These are phyloP conservation scores for Lactarius vividus DNA, from an alignment of 768 basidiomycete genomes.

Conservation along the genomic window DNA sequence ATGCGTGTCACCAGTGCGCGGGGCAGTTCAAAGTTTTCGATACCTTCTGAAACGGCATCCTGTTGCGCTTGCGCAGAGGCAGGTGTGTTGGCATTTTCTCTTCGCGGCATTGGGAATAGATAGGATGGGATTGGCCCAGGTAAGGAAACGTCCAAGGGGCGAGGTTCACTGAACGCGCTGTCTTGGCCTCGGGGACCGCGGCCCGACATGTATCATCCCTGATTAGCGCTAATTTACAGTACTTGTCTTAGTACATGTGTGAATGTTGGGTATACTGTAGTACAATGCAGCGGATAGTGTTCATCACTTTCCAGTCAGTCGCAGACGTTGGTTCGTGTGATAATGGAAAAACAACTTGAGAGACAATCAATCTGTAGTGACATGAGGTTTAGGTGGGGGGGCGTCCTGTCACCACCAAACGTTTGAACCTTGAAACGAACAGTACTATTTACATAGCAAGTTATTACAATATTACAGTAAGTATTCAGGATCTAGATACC, in stretches of 20 bases:
- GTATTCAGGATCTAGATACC: too few relatives aligned
- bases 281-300: background rate
- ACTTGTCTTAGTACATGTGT: background rate
- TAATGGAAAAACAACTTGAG: too few relatives aligned
- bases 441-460: too few relatives aligned
- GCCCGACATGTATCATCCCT: background rate
- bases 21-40: slow-evolving; percentile 88
- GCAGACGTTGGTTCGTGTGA: slow-evolving; percentile 44
- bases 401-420: too few relatives aligned
- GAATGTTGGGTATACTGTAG: background rate
- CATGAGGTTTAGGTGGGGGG: too few relatives aligned
- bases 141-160: background rate
- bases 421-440: too few relatives aligned
- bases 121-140: background rate
- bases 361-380: too few relatives aligned
- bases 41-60: slow-evolving; percentile 75
- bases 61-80: slow-evolving; percentile 77
- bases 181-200: background rate
- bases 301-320: slow-evolving; percentile 40
- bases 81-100: slow-evolving; percentile 52
- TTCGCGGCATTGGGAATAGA: slow-evolving; percentile 57
- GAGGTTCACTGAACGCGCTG: background rate
- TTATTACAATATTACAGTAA: too few relatives aligned
- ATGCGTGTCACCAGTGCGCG: slow-evolving; percentile 80
- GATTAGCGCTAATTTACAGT: background rate